A percentile compares a stretch with the other conserved stretches of the same genome.
phyloP scores from a whole-genome alignment of 225 moss, liverwort and hornwort species.

The Marchantia polymorpha region DNA sequence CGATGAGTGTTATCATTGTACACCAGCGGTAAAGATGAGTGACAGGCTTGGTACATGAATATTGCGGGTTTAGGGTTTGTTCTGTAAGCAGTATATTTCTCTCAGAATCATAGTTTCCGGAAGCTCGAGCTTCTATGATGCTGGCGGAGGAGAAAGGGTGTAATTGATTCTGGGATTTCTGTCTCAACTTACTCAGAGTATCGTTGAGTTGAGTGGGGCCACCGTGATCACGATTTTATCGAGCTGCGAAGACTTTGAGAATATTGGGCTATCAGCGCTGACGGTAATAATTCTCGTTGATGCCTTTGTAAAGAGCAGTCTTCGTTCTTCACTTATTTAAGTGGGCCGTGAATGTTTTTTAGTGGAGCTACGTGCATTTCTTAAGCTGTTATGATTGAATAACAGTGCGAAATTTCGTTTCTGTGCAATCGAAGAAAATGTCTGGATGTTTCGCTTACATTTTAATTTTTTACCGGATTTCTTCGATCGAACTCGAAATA shows the following conservation, averaged over 20 bases:
- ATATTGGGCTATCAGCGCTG: not conserved
- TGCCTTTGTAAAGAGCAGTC: not conserved
- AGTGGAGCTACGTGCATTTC: not conserved
- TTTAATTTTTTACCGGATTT: not conserved
- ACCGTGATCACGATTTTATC: not conserved
- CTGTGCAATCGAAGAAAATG: no score
- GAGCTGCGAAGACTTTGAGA: conserved; percentile 2
- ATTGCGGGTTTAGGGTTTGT: conserved; percentile 23
- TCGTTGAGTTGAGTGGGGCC: not conserved
- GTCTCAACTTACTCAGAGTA: not conserved
- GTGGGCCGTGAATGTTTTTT: not conserved
- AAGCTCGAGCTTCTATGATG: conserved; percentile 7
- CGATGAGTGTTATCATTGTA: not conserved
- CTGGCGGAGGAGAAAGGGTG: not conserved
- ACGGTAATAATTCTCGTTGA: not conserved
- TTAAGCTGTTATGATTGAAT: not conserved
- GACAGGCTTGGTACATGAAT: not conserved
- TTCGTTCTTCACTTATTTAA: not conserved
- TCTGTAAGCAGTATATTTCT: not conserved
- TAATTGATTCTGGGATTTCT: not conserved
- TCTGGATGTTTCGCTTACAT: no score
- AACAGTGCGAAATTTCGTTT: no score
- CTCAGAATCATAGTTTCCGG: conserved; percentile 2
- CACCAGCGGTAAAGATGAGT: not conserved
- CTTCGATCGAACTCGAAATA: not conserved